Conservation (phyloP, 768 basidiomycete genomes). For the Daedaleopsis nitida region DNA sequence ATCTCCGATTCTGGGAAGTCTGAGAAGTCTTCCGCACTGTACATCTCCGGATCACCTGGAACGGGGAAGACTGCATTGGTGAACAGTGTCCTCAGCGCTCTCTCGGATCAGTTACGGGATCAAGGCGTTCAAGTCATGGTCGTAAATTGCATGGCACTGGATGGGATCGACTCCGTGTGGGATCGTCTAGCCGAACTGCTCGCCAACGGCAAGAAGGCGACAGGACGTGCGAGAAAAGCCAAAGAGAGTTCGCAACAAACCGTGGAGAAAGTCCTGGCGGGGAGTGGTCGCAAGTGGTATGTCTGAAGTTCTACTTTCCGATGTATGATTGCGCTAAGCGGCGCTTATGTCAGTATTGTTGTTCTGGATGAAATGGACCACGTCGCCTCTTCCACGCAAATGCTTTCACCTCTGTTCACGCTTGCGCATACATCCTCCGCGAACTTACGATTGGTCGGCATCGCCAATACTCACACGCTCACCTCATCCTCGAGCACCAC, state of each 20-base stretch:
- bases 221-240: conserved; percentile 42
- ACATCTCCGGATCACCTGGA: conserved; percentile 92
- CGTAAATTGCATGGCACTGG: conserved; percentile 78
- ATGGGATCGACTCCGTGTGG: conserved; percentile 70
- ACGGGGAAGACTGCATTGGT: conserved; percentile 91
- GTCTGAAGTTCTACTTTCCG: conserved; percentile 2
- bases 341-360: conserved; percentile 52
- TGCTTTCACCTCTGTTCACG: conserved; percentile 65
- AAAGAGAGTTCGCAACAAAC: conserved; percentile 39
- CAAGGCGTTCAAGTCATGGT: conserved; percentile 50
- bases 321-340: not conserved
- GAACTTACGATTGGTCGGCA: conserved; percentile 72
- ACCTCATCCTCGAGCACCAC: conserved; percentile 51
- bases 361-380: conserved; percentile 90
- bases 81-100: conserved; percentile 54
- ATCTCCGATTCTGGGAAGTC: conserved; percentile 35
- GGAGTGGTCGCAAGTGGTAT: conserved; percentile 57
- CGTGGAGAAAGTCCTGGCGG: conserved; percentile 47
- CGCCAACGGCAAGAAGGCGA: conserved; percentile 37
- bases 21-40: conserved; percentile 53
- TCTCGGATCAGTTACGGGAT: conserved; percentile 39
- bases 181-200: conserved; percentile 64
- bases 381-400: conserved; percentile 60
- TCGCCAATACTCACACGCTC: conserved; percentile 89
- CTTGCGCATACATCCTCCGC: conserved; percentile 57